A percentile compares a stretch with the other conserved stretches of the same genome.
These are phyloP conservation scores for Aureobasidium lini DNA, from an alignment of 2,329 filamentous ascomycete genomes.

Conservation along the genomic window DNA sequence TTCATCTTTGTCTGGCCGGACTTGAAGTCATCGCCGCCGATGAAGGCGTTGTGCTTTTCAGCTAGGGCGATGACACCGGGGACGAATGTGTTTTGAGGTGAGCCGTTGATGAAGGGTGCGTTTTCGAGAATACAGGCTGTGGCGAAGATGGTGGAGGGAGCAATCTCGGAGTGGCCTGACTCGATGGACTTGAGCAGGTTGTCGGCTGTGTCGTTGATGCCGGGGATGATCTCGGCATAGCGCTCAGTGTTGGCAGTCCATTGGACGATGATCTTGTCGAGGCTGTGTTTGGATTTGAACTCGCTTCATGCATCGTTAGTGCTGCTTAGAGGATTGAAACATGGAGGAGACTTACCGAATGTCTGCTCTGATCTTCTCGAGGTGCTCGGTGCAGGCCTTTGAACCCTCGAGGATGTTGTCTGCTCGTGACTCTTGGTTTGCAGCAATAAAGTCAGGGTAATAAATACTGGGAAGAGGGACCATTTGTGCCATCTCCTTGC, in stretches of 20 bases:
- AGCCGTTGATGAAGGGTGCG: conserved; percentile 96
- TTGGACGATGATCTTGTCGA: conserved; percentile 94
- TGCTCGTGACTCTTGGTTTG: conserved; percentile 94
- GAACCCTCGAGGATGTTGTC: conserved; percentile 80
- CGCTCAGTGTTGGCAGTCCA: conserved; percentile 99
- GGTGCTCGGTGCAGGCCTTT: conserved; percentile 79
- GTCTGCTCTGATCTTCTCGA: conserved; percentile 87
- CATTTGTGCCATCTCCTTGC: conserved; percentile 88
- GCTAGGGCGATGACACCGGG: conserved; percentile 86
- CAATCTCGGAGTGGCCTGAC: conserved; percentile 78
- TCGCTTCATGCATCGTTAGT: conserved; percentile 44
- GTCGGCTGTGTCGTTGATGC: conserved; percentile 93
- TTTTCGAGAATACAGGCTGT: conserved; percentile 88
- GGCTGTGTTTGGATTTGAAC: conserved; percentile 76
- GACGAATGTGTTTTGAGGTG: conserved; percentile 97
- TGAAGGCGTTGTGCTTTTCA: conserved; percentile 78
- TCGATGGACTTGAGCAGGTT: conserved; percentile 87
- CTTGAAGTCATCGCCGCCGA: conserved; percentile 99
- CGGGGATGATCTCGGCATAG: conserved; percentile 77
- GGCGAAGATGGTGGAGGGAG: conserved; percentile 91
- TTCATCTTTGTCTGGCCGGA: conserved; percentile 99
- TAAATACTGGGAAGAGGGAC: conserved; percentile 90
- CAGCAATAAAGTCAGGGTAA: conserved; percentile 98
- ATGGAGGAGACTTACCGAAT: conserved; percentile 55
- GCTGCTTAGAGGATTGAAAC: neutral